Conservation (phyloP, 192 early-diverging fungal genomes). For the Lunasporangiospora selenospora region DNA sequence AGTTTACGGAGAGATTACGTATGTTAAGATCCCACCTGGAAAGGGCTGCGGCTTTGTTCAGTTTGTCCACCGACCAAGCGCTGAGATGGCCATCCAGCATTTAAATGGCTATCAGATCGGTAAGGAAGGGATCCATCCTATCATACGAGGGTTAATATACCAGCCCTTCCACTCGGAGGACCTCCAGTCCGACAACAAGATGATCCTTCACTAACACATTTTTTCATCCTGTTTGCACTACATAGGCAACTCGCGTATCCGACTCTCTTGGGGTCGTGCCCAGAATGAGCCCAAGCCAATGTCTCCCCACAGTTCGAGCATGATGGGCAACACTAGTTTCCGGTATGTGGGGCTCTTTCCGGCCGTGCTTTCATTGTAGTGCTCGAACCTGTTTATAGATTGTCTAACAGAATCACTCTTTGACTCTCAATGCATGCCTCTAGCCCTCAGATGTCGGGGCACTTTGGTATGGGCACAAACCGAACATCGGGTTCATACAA, state of each 20-base stretch:
- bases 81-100: constrained; percentile 89
- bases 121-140: too few relatives aligned
- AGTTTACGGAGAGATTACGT: constrained; percentile 88
- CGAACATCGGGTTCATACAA: too few relatives aligned
- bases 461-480: too few relatives aligned
- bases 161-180: too few relatives aligned
- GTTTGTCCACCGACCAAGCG: constrained; percentile 79
- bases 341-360: neutral
- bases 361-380: neutral
- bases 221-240: neutral
- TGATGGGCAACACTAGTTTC: neutral
- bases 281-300: constrained; percentile 54
- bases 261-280: constrained; percentile 64
- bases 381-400: too few relatives aligned
- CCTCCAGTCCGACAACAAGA: too few relatives aligned
- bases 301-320: neutral
- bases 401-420: too few relatives aligned
- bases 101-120: constrained; percentile 91
- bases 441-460: too few relatives aligned
- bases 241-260: constrained; percentile 54
- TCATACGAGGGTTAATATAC: too few relatives aligned
- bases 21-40: constrained; percentile 94
- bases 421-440: too few relatives aligned
- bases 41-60: constrained; percentile 98
- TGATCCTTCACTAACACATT: too few relatives aligned